phyloP scores from a whole-genome alignment of 2,329 filamentous ascomycete genomes.

The Diplodia seriata region DNA sequence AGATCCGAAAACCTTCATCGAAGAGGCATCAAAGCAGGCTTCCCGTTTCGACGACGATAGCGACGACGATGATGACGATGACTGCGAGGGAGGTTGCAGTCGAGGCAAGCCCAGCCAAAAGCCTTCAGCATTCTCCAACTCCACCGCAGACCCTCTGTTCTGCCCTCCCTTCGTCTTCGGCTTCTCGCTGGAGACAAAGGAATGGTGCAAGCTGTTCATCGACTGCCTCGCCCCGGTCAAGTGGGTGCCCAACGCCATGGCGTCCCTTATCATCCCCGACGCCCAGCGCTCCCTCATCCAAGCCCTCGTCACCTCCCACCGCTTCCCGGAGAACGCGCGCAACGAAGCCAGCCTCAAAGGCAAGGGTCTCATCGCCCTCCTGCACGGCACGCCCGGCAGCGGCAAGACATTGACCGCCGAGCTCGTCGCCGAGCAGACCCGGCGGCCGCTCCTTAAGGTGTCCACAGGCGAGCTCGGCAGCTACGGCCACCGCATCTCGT shows the following conservation, averaged over 20 bases:
- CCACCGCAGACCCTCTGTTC: constrained; percentile 38
- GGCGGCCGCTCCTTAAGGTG: constrained; percentile 20
- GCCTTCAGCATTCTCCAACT: constrained; percentile 18
- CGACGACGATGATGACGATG: constrained; percentile 8
- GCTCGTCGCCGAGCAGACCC: constrained; percentile 50
- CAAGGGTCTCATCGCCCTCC: constrained; percentile 57
- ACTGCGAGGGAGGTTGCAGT: constrained; percentile 3
- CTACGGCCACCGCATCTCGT: constrained; percentile 30
- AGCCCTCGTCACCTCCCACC: constrained; percentile 40
- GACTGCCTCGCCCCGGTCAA: constrained; percentile 40
- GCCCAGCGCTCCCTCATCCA: constrained; percentile 42
- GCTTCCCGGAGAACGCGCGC: constrained; percentile 35
- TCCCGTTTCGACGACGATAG: not conserved
- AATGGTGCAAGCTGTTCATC: constrained; percentile 37
- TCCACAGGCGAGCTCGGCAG: constrained; percentile 57
- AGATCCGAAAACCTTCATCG: constrained; percentile 40
- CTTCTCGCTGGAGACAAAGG: constrained; percentile 35
- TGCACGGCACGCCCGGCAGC: constrained; percentile 58
- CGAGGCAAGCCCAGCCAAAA: constrained; percentile 30
- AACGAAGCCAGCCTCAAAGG: constrained; percentile 58
- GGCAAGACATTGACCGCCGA: constrained; percentile 54
- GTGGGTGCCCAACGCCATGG: constrained; percentile 43
- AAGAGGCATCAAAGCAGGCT: constrained; percentile 33
- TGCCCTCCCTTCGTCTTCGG: constrained; percentile 42
- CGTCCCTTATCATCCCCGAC: constrained; percentile 41